Percentiles rank a stretch among this genome's conserved stretches.
These are phyloP conservation scores for Neopestalotiopsis clavispora DNA, from an alignment of 2,329 filamentous ascomycete genomes.

Conservation along the genomic window DNA sequence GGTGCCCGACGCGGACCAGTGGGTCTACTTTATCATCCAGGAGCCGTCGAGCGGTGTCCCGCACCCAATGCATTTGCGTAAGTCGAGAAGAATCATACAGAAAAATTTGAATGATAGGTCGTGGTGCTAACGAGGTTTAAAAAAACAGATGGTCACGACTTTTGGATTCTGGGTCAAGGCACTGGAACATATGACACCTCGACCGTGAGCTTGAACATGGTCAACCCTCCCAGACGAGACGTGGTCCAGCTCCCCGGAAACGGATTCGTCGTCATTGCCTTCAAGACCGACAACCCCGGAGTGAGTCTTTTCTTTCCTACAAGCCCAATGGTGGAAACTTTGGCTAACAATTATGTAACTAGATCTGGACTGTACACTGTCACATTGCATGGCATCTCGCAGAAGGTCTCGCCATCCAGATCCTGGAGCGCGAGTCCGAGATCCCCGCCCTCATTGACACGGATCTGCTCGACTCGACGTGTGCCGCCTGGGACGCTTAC, in stretches of 20 bases:
- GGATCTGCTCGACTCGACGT: conserved; percentile 27
- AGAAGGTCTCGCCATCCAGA: conserved; percentile 57
- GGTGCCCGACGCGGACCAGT: conserved; percentile 33
- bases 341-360: neutral
- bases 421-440: conserved; percentile 44
- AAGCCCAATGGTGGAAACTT: too few relatives aligned
- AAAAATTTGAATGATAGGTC: too few relatives aligned
- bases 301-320: conserved; percentile 10
- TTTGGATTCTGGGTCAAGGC: conserved; percentile 41
- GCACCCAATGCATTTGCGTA: conserved; percentile 31
- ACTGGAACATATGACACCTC: conserved; percentile 34
- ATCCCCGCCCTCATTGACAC: conserved; percentile 29
- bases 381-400: conserved; percentile 55
- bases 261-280: conserved; percentile 56
- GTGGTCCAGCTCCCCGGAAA: conserved; percentile 48
- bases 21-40: conserved; percentile 40
- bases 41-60: conserved; percentile 27
- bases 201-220: conserved; percentile 34
- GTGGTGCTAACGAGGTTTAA: neutral
- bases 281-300: conserved; percentile 57
- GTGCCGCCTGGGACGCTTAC: conserved; percentile 36
- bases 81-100: too few relatives aligned
- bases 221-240: conserved; percentile 55
- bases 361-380: conserved; percentile 44
- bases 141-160: conserved; percentile 44